Evolutionary conservation across 257 asterid genomes (phyloP).

Genomic region (Verbena officinalis): DNA sequence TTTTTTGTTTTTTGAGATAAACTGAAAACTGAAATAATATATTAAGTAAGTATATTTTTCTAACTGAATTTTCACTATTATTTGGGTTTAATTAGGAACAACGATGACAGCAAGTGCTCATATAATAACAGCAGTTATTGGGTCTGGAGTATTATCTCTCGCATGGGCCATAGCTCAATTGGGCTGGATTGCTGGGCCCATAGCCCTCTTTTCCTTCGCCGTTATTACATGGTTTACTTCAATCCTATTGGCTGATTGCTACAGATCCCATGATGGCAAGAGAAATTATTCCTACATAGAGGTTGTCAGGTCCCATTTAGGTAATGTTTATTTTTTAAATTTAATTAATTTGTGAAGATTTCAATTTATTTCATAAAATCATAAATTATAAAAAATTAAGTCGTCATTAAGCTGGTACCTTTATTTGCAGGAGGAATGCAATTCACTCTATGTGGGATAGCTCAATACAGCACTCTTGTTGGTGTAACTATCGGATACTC

Average conservation of each 20-base stretch:
- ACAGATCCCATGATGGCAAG: constrained; percentile 45
- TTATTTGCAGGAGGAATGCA: constrained; percentile 48
- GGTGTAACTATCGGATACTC: constrained; percentile 67
- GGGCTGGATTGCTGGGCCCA: constrained; percentile 79
- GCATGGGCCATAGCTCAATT: constrained; percentile 81
- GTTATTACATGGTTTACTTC: constrained; percentile 65
- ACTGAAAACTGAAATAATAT: no score
- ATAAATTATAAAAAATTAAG: no score
- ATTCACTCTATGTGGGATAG: constrained; percentile 53
- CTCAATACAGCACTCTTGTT: constrained; percentile 57
- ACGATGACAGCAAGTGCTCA: constrained; percentile 62
- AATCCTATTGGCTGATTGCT: constrained; percentile 58
- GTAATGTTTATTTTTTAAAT: no score
- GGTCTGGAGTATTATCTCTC: constrained; percentile 79
- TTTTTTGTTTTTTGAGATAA: no score
- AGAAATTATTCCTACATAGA: constrained; percentile 60
- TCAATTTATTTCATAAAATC: no score
- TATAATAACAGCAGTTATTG: constrained; percentile 71
- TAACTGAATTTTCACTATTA: neutral
- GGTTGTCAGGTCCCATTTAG: constrained; percentile 52
- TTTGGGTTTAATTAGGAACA: constrained; percentile 36
- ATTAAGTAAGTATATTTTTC: no score
- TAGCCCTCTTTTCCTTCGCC: constrained; percentile 50
- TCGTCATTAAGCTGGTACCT: no score
- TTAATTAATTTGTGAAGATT: no score